Conservation (phyloP, 2,329 filamentous ascomycete species). For the Aotearoamyces nothofagi region DNA sequence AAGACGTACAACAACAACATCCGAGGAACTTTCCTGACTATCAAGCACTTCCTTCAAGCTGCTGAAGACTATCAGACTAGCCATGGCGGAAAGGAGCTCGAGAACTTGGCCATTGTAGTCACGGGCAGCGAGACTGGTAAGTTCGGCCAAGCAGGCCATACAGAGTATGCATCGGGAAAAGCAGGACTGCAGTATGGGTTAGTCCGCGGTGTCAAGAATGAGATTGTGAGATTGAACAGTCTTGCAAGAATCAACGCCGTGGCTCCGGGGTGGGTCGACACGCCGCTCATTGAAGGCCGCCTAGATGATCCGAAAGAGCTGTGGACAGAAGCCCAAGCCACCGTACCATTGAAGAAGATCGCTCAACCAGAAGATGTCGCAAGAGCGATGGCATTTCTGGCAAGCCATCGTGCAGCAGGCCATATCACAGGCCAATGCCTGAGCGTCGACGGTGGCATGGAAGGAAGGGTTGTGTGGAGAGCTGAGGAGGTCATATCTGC, state of each 20-base stretch:
- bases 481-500: slow-evolving; percentile 19
- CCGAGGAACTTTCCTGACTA: slow-evolving; percentile 35
- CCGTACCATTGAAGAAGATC: slow-evolving; percentile 47
- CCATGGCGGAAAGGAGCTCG: slow-evolving; percentile 23
- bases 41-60: slow-evolving; percentile 36
- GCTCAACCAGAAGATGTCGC: slow-evolving; percentile 57
- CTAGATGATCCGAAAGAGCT: slow-evolving; percentile 32
- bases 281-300: slow-evolving; percentile 35
- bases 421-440: slow-evolving; percentile 38
- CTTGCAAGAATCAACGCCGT: slow-evolving; percentile 59
- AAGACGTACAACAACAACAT: slow-evolving; percentile 32
- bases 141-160: slow-evolving; percentile 14
- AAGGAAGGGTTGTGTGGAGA: slow-evolving; percentile 28
- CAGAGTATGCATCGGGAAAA: slow-evolving; percentile 34
- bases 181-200: slow-evolving; percentile 36
- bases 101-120: slow-evolving; percentile 35
- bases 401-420: slow-evolving; percentile 44
- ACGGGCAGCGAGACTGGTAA: slow-evolving; percentile 33
- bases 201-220: slow-evolving; percentile 35
- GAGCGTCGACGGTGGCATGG: slow-evolving; percentile 34
- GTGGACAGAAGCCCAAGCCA: slow-evolving; percentile 33
- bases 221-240: slow-evolving; percentile 33
- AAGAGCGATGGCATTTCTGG: slow-evolving; percentile 61
- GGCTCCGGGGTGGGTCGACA: slow-evolving; percentile 70
- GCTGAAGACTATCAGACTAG: slow-evolving; percentile 24